Conservation (phyloP, 148 eudicot genomes). For the Rhododendron molle region DNA sequence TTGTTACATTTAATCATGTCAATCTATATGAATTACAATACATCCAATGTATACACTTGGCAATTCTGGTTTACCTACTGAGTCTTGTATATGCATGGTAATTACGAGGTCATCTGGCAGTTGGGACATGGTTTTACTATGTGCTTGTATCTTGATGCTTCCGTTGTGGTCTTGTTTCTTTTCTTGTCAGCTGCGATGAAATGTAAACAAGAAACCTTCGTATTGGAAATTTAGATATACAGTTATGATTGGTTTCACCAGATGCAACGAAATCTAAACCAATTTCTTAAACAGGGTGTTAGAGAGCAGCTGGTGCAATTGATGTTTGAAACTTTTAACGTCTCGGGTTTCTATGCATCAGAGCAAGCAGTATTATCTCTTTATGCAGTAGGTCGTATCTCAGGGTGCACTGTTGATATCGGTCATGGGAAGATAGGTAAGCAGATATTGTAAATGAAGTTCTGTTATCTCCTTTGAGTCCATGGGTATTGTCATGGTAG, state of each 20-base stretch:
- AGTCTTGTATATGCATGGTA: not conserved
- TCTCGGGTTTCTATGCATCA: slow-evolving; percentile 92
- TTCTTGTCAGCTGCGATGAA: not conserved
- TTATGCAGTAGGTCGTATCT: slow-evolving; percentile 96
- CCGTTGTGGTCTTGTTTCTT: not conserved
- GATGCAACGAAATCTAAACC: slow-evolving; percentile 1
- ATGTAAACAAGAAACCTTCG: not conserved
- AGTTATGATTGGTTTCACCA: slow-evolving; percentile 4
- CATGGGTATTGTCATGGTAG: not conserved
- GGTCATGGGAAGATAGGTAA: slow-evolving; percentile 97
- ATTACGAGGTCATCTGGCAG: not conserved
- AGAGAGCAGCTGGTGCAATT: slow-evolving; percentile 87
- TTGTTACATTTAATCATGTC: not conserved
- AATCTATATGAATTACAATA: not conserved
- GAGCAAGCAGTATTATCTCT: slow-evolving; percentile 97
- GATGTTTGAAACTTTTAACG: slow-evolving; percentile 97
- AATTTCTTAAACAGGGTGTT: slow-evolving; percentile 47
- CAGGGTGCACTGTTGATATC: slow-evolving; percentile 96
- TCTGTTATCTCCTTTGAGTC: not conserved
- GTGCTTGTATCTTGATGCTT: not conserved
- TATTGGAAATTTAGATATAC: slow-evolving; percentile 8
- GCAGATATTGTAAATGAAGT: not conserved
- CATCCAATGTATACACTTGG: not conserved
- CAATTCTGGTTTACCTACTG: not conserved
- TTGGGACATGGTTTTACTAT: not conserved